phyloP scores from a whole-genome alignment of 768 basidiomycete species.

The Suillus spraguei region DNA sequence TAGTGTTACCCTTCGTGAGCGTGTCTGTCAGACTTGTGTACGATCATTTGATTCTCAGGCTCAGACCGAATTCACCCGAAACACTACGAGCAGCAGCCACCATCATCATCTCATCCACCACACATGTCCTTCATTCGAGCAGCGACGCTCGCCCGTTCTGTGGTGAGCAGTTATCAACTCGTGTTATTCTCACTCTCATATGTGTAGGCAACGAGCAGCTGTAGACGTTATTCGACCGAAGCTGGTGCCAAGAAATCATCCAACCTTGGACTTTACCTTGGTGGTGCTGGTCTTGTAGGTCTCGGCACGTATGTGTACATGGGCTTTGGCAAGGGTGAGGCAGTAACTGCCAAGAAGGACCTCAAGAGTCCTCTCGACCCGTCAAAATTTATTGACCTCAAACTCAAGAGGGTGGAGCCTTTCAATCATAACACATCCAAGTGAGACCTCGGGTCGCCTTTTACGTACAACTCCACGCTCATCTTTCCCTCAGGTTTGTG shows the following conservation, averaged over 20 bases:
- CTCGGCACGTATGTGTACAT: constrained; percentile 55
- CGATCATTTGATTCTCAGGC: constrained; percentile 19
- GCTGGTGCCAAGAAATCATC: constrained; percentile 47
- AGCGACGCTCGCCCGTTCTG: constrained; percentile 43
- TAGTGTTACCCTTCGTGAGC: no score
- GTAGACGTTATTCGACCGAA: constrained; percentile 50
- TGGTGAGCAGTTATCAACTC: constrained; percentile 30
- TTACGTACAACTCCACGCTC: background rate
- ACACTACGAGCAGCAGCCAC: background rate
- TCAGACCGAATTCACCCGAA: constrained; percentile 4
- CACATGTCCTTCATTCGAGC: constrained; percentile 48
- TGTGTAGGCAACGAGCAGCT: constrained; percentile 35
- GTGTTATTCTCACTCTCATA: background rate
- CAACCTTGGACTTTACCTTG: constrained; percentile 49
- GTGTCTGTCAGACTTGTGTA: no score
- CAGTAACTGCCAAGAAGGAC: constrained; percentile 39
- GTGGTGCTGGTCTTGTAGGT: constrained; percentile 49
- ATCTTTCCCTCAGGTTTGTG: constrained; percentile 53
- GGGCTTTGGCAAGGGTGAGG: constrained; percentile 34
- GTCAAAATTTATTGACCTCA: constrained; percentile 76
- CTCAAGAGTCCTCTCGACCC: constrained; percentile 76
- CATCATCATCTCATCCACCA: constrained; percentile 6
- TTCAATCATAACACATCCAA: constrained; percentile 95
- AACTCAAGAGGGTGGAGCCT: constrained; percentile 75
- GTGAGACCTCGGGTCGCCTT: constrained; percentile 39